Base-by-base conservation (phyloP, 2,329 filamentous ascomycete species). In the Sphaerulina vaccinii region DNA sequence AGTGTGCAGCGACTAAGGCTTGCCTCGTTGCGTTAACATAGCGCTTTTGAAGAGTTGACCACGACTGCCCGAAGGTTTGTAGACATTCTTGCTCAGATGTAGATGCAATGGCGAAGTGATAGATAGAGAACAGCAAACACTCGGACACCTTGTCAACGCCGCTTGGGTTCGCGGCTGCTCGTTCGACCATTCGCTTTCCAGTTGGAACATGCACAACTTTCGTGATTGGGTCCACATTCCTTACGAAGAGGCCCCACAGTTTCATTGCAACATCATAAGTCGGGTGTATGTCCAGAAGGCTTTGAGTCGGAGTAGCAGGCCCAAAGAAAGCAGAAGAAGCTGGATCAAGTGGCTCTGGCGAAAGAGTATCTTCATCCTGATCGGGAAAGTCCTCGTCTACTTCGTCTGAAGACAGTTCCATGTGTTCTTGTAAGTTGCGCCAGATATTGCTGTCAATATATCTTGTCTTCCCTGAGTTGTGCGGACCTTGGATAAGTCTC, bases 161-260 rank as follows among this genome's bases (percentile, higher is more conserved):
- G 3, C 80, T 71, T 21, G 78, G 77, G 29, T 66, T 59, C 3
- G 61, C 49, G 5, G 64, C 60, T 16, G 56, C 55, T 32, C 56
- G 56, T 48, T 81, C 80, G 65, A 84, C 79, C 5, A 83, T 81
- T 7, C 78, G 29, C 67, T 68, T 13, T 80, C 65, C 21, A 1
- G 65, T 64, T 0, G 85, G 86, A 0, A 84, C 72, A 65, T 90
- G 87, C 8, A 89, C 63, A n/a, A 89, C 73, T 65, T 87, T 88
- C 57, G 85, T 73, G 9, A 89, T 69, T 0, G 86, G 84, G 57
- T 90, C 85, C 3, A 90, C 84, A 51, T 87, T 88, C 56, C 86
- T 81, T 49, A 82, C 77, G 64, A 82, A 90, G 5, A 82, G 75
- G 50, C 82, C 86, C 69, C 19, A 75, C 65, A 13, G 71, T 59